Evolutionary conservation across 805 yeast genomes (phyloP).

Genomic region (Candida incommunis): DNA sequence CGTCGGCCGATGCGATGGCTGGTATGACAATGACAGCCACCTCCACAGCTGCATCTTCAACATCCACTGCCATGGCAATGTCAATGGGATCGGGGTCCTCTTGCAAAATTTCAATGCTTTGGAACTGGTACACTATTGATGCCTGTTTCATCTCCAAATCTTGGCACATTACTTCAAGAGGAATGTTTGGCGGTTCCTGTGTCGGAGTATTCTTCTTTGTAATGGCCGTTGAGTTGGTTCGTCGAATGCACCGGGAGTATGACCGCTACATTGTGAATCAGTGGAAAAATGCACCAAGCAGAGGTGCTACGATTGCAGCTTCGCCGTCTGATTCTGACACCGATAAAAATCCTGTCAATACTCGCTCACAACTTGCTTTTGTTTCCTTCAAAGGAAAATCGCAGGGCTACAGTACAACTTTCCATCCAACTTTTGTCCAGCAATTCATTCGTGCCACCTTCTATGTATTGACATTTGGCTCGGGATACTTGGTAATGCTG

Average conservation of each 20-base stretch:
- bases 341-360: constrained; percentile 1
- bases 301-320: constrained; percentile 3
- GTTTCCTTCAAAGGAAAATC: constrained; percentile 1
- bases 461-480: constrained; percentile 48
- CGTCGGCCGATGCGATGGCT: constrained; percentile 1
- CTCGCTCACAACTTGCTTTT: neutral
- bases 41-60: neutral
- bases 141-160: constrained; percentile 47
- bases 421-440: constrained; percentile 31
- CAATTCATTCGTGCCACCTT: constrained; percentile 36
- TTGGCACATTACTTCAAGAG: constrained; percentile 47
- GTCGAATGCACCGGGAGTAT: constrained; percentile 37
- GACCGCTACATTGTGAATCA: constrained; percentile 16
- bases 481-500: constrained; percentile 53
- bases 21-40: neutral
- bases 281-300: constrained; percentile 6
- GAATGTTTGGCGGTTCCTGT: constrained; percentile 62
- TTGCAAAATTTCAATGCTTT: constrained; percentile 37
- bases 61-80: constrained; percentile 5
- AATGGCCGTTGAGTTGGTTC: constrained; percentile 41
- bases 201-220: constrained; percentile 52
- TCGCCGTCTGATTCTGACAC: constrained; percentile 9
- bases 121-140: constrained; percentile 64
- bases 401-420: constrained; percentile 2
- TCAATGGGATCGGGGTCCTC: constrained; percentile 6